Evolutionary conservation across 441 rosid species (phyloP), one percentile per base, ranked within the genome.

Genomic region (Euphorbia celastroides): DNA sequence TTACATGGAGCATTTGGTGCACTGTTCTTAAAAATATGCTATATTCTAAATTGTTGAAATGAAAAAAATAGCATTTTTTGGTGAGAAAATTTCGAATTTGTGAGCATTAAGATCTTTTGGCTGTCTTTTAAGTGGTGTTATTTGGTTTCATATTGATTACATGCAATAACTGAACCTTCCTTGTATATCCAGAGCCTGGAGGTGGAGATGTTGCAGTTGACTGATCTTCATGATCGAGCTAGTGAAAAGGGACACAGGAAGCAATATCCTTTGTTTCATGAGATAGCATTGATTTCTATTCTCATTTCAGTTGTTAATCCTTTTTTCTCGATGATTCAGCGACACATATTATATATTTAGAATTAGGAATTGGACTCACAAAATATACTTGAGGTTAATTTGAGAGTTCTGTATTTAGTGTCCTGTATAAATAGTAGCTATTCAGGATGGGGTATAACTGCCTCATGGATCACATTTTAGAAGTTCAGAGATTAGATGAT

Each of bases 171-270:
- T 71, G 23, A 57, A 7, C 41, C 51, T 63, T 14, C 70, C 38
- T 60, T 74, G 25, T 57, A 34, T 71, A 9, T 76, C 23, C 80
- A 95, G 99, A 68, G 81, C 77, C 79, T 92, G 79, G 93, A 86
- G 73, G 77, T 88, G 62, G 96, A 95, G 84, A 83, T 82, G 65
- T 69, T 76, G 72, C 84, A 82, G 82, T 79, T 84, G 65, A 80
- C 68, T 62, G 86, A 88, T 81, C 97, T 92, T 67, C 83, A 86
- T 69, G 98, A 95, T 79, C 92, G 80, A 79, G 98, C 99, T 68
- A 93, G 84, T 74, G 98, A 93, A 81, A 90, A 83, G 71, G 93
- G 94, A 64, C 93, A 69, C 9, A 60, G 75, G 70, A 85, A 88
- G 70, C 92, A 90, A 93, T 93, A 96, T 93, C 98, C 99, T 96